Conservation (phyloP, 2,329 filamentous ascomycete genomes). For the Dendrostoma leiphaemia region DNA sequence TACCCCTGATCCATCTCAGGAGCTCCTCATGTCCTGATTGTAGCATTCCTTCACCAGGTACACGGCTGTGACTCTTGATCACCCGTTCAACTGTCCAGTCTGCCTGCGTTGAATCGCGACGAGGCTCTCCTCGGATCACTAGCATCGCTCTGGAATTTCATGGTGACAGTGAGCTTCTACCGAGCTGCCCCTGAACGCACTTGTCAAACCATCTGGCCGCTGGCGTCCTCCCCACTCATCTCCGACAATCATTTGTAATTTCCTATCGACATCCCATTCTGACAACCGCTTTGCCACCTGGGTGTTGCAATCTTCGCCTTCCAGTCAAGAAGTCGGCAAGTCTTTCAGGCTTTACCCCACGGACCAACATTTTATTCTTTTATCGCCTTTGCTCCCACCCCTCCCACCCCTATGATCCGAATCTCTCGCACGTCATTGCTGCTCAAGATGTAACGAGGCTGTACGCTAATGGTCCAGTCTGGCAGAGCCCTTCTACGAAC, state of each 20-base stretch:
- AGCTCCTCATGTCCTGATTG: slow-evolving; percentile 14
- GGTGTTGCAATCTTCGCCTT: slow-evolving; percentile 7
- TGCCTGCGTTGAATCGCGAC: slow-evolving; percentile 24
- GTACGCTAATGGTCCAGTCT: background rate
- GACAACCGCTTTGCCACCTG: slow-evolving; percentile 1
- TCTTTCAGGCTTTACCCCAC: background rate
- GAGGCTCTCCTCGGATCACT: slow-evolving; percentile 15
- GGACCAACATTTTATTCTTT: no score
- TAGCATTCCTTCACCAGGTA: slow-evolving; percentile 16
- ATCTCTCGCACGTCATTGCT: no score
- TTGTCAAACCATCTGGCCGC: slow-evolving; percentile 45
- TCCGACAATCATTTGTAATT: slow-evolving; percentile 35
- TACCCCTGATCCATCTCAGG: slow-evolving; percentile 5
- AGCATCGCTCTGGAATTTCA: slow-evolving; percentile 27
- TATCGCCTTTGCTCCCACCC: no score
- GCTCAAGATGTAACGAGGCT: background rate
- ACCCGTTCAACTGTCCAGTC: slow-evolving; percentile 21
- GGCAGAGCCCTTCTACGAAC: background rate
- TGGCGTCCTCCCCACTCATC: slow-evolving; percentile 52
- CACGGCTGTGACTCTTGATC: slow-evolving; percentile 12
- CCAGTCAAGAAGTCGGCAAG: slow-evolving; percentile 15
- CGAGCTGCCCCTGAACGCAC: slow-evolving; percentile 36
- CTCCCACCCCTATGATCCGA: no score
- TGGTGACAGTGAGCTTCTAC: slow-evolving; percentile 47
- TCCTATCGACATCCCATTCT: slow-evolving; percentile 22